Evolutionary conservation across 1,284 basidiomycete species (phyloP).

Genomic region (Tremellales sp.): DNA sequence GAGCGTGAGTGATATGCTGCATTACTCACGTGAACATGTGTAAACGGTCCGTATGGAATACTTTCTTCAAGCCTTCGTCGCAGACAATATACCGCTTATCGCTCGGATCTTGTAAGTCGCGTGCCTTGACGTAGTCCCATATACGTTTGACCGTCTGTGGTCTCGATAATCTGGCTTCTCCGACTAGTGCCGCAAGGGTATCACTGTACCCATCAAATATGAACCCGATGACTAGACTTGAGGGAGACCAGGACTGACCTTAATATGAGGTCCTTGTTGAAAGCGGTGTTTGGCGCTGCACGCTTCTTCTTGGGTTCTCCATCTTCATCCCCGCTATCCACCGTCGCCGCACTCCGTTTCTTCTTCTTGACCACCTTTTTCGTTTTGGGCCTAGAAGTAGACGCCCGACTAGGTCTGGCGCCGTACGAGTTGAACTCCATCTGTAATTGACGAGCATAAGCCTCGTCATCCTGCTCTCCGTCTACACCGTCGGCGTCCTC

Average conservation of each 20-base stretch:
- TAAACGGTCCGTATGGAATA: slow-evolving; percentile 51
- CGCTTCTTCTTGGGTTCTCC: slow-evolving; percentile 33
- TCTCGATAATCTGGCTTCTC: slow-evolving; percentile 43
- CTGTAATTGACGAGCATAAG: slow-evolving; percentile 14
- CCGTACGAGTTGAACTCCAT: slow-evolving; percentile 4
- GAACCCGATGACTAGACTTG: neutral
- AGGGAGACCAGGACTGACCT: slow-evolving; percentile 29
- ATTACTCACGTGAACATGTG: slow-evolving; percentile 50
- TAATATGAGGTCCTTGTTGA: slow-evolving; percentile 47
- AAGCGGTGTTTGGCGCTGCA: slow-evolving; percentile 34
- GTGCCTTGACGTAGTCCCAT: slow-evolving; percentile 55
- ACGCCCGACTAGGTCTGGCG: neutral
- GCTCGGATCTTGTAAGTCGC: slow-evolving; percentile 51
- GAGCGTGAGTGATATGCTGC: no score
- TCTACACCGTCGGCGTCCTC: slow-evolving; percentile 8
- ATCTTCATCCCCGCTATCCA: slow-evolving; percentile 10
- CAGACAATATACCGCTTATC: slow-evolving; percentile 54
- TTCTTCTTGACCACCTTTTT: slow-evolving; percentile 16
- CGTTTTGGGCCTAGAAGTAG: slow-evolving; percentile 2
- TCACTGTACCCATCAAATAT: slow-evolving; percentile 22
- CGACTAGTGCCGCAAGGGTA: slow-evolving; percentile 32
- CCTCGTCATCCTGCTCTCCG: slow-evolving; percentile 13
- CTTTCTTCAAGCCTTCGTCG: slow-evolving; percentile 48
- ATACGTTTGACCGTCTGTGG: slow-evolving; percentile 54
- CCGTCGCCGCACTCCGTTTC: slow-evolving; percentile 19